phyloP scores from a whole-genome alignment of 495 filamentous ascomycete genomes.

The Pyrenula aspistea region DNA sequence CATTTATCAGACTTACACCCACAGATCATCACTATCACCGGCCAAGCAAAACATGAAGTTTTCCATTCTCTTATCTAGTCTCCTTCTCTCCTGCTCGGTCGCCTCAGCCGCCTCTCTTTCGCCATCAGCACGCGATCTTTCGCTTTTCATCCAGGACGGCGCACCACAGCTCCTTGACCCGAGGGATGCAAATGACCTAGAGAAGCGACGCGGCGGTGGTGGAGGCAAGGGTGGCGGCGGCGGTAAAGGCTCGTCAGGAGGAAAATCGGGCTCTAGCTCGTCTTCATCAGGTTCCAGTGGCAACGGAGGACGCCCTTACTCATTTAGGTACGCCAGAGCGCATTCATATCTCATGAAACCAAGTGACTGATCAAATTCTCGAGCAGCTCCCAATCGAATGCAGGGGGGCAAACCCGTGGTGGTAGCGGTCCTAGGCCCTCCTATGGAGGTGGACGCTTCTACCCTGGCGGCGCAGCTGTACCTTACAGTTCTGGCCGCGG shows the following conservation, averaged over 20 bases:
- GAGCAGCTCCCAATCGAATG: conserved; percentile 18
- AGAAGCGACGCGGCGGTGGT: conserved; percentile 36
- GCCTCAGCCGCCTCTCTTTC: conserved; percentile 19
- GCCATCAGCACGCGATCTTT: conserved; percentile 10
- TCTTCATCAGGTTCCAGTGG: conserved; percentile 9
- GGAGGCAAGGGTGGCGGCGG: conserved; percentile 23
- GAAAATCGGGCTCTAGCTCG: conserved; percentile 16
- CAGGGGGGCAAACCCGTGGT: conserved; percentile 50
- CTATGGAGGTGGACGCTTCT: conserved; percentile 60
- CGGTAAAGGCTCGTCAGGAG: conserved; percentile 14
- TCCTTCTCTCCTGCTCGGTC: conserved; percentile 19
- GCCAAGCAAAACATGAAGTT: conserved; percentile 18
- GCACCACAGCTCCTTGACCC: conserved; percentile 11
- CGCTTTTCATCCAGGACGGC: neutral
- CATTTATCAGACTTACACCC: neutral
- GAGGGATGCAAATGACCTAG: conserved; percentile 15
- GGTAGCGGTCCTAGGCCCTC: conserved; percentile 50
- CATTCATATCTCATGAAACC: no score
- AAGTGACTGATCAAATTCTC: no score
- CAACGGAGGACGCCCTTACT: conserved; percentile 9
- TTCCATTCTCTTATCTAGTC: conserved; percentile 10
- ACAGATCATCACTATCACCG: neutral
- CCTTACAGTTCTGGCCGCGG: conserved; percentile 54
- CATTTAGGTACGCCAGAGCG: neutral
- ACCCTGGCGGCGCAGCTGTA: conserved; percentile 59